A percentile compares a stretch with the other conserved stretches of the same genome.
Evolutionary conservation across 352 stramenopile genomes (phyloP).

Genomic region (Saprolegnia parasitica): DNA sequence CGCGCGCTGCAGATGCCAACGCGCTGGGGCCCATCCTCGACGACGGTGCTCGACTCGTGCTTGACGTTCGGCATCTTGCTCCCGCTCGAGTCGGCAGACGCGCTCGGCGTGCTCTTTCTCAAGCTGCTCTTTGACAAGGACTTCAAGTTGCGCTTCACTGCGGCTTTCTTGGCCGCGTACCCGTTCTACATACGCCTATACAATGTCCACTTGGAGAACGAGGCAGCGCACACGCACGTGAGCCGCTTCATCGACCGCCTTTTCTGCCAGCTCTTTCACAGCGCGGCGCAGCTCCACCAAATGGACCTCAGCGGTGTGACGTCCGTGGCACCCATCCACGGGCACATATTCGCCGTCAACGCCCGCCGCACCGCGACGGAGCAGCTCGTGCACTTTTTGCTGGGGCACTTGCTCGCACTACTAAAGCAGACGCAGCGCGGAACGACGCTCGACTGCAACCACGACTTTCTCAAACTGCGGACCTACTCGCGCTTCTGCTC

Average conservation of each 20-base stretch:
- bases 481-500: conserved; percentile 77
- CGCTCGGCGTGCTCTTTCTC: conserved; percentile 73
- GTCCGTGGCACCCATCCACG: conserved; percentile 6
- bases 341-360: not conserved
- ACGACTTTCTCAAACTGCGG: conserved; percentile 70
- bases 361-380: not conserved
- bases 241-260: conserved; percentile 78
- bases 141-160: conserved; percentile 80
- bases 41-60: conserved; percentile 52
- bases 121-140: conserved; percentile 74
- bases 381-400: not conserved
- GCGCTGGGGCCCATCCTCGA: not conserved
- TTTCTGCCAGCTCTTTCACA: conserved; percentile 84
- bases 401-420: not conserved
- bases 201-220: conserved; percentile 58
- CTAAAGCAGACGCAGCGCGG: conserved; percentile 2
- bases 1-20: conserved; percentile 51
- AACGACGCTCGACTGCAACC: conserved; percentile 48
- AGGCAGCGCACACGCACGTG: conserved; percentile 62
- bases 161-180: conserved; percentile 78
- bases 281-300: conserved; percentile 62
- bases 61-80: conserved; percentile 65
- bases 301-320: conserved; percentile 35
- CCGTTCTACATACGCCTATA: conserved; percentile 75
- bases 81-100: conserved; percentile 63